Percentiles rank a stretch among this genome's conserved stretches.
phyloP scores from a whole-genome alignment of 1,284 basidiomycete genomes.

The Puccinia sorghi region DNA sequence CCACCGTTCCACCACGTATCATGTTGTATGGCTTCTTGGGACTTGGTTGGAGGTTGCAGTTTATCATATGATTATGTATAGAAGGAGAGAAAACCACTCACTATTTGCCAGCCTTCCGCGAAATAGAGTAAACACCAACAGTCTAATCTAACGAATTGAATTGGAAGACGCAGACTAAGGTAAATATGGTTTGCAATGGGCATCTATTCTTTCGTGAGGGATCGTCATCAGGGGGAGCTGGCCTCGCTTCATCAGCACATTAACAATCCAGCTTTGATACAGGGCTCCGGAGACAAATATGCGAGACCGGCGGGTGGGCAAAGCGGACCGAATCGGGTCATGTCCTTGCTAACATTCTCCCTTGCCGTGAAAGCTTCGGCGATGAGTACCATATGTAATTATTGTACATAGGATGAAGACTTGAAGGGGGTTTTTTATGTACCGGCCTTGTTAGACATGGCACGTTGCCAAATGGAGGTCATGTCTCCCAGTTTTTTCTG shows the following conservation, averaged over 20 bases:
- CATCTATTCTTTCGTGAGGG: background rate
- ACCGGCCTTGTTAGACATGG: background rate
- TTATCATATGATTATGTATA: too few relatives aligned
- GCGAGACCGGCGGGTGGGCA: background rate
- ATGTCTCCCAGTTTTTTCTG: background rate
- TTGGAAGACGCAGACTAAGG: slow-evolving; percentile 5
- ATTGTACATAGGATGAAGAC: background rate
- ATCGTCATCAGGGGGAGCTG: slow-evolving; percentile 12
- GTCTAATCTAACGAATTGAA: background rate
- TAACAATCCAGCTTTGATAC: background rate
- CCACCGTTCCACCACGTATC: slow-evolving; percentile 8
- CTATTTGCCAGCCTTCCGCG: slow-evolving; percentile 13
- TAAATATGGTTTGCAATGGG: slow-evolving; percentile 27
- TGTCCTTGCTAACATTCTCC: slow-evolving; percentile 6
- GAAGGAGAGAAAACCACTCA: slow-evolving; percentile 12
- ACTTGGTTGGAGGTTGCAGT: background rate
- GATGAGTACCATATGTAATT: background rate
- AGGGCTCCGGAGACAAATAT: slow-evolving; percentile 22
- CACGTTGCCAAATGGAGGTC: background rate
- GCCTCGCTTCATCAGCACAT: slow-evolving; percentile 3
- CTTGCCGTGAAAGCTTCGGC: background rate
- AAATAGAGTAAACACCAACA: slow-evolving; percentile 15
- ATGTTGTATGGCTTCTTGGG: background rate
- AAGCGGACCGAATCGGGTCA: slow-evolving; percentile 5
- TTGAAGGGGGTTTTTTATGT: background rate